Base-by-base conservation (phyloP, 2,329 filamentous ascomycete genomes). In the Ophiostoma sp. region DNA sequence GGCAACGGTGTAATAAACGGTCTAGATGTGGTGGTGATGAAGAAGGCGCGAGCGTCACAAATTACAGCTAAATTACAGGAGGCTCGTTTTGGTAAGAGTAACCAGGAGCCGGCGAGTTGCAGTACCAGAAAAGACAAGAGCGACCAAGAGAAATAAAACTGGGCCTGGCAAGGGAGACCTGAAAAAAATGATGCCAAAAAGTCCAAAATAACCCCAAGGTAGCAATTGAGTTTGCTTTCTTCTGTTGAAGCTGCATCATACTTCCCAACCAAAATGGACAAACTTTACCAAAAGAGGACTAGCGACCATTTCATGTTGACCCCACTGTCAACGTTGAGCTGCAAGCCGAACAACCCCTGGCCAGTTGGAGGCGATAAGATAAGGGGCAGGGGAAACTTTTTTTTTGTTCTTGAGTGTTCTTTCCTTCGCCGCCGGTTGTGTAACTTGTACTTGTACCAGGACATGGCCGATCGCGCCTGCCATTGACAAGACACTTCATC, bases 231-330 rank as follows among this genome's bases (percentile, higher is more conserved):
- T 48, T 69, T 71, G 59, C n/a, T 61, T 48, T 55, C 63, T 64
- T 69, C 69, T 72, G 73, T 74, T 74, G 73, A 72, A 72, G 70
- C 69, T 68, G 31, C 33, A 59, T 59, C 33, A 55, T 22, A 36
- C 57, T 71, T 74, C 74, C 74, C 74, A 75, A 75, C 74, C 74
- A 74, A 75, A 75, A 73, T 73, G 25, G 57, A 52, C 19, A 22
- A 1, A 5, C 74, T 74, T 74, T 22, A 7, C 73, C 19, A 11
- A 11, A 68, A 50, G 12, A 19, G 68, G 69, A 28, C 63, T 69
- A 69, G 74, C 22, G 50, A n/a, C 4, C 28, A 33, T 52, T 28
- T 64, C 50, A 68, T 39, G 52, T 72, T 69, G 70, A 55, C 57
- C 68, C 73, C 74, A 73, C 74, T 71, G 25, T 42, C 64, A 73